These are phyloP conservation scores for Fusarium torreyae DNA, from an alignment of 2,329 filamentous ascomycete genomes.

Conservation along the genomic window DNA sequence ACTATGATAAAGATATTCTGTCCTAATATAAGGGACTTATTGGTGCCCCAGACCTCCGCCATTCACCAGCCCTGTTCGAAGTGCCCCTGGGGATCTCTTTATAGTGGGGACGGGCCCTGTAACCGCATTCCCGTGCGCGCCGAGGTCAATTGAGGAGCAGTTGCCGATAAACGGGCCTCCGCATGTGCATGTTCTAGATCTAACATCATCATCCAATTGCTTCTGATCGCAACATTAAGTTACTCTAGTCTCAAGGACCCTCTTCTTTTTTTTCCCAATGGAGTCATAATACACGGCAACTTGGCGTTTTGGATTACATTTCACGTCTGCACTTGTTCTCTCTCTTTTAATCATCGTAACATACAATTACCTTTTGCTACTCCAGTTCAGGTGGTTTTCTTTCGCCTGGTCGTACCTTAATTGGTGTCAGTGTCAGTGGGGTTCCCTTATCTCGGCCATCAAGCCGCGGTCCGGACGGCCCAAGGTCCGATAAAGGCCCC, in stretches of 20 bases:
- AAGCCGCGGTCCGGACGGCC: conserved; percentile 50
- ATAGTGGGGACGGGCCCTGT: conserved; percentile 40
- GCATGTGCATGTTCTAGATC: conserved; percentile 34
- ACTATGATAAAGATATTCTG: too few relatives aligned
- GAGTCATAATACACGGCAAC: conserved; percentile 41
- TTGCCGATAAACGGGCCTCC: conserved; percentile 45
- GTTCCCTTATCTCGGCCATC: conserved; percentile 47
- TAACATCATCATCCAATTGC: conserved; percentile 37
- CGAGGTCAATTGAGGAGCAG: conserved; percentile 35
- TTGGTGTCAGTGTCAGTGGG: conserved; percentile 36
- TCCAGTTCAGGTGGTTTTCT: conserved; percentile 14
- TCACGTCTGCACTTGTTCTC: conserved; percentile 12
- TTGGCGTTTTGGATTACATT: conserved; percentile 29
- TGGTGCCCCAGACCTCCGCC: too few relatives aligned
- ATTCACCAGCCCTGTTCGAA: too few relatives aligned
- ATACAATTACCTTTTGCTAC: conserved; percentile 6
- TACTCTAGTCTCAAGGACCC: conserved; percentile 20
- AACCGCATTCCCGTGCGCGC: conserved; percentile 36
- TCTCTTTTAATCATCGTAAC: conserved; percentile 17
- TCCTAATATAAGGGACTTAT: too few relatives aligned
- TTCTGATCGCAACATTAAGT: conserved; percentile 38
- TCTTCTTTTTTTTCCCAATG: conserved; percentile 42
- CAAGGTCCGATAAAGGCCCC: conserved; percentile 48
- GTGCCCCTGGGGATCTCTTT: conserved; percentile 20
- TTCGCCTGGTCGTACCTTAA: conserved; percentile 21